These are phyloP conservation scores for Coniochaeta sp. DNA, from an alignment of 2,329 filamentous ascomycete genomes.

Conservation along the genomic window DNA sequence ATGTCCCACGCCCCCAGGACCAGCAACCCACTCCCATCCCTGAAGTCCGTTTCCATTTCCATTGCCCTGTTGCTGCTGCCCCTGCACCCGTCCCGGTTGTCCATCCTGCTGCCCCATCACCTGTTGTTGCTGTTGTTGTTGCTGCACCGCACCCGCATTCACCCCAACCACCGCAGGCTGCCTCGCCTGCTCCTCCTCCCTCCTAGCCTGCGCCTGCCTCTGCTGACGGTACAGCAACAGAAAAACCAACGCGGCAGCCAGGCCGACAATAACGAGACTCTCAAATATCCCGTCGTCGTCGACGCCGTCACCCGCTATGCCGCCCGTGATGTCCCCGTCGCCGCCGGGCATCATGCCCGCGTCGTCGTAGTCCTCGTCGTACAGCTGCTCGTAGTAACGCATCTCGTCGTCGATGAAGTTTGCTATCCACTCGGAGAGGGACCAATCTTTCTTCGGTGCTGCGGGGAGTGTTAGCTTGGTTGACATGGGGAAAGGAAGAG, in stretches of 20 bases:
- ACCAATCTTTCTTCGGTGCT: slow-evolving; percentile 68
- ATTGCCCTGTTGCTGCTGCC: slow-evolving; percentile 12
- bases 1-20: slow-evolving; percentile 58
- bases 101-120: slow-evolving; percentile 4
- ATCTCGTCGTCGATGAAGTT: slow-evolving; percentile 70
- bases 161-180: no score
- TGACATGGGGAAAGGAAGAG: background rate
- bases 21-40: slow-evolving; percentile 44
- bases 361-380: slow-evolving; percentile 48
- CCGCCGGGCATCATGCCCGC: slow-evolving; percentile 49
- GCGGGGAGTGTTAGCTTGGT: slow-evolving; percentile 14
- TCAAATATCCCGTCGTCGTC: slow-evolving; percentile 81
- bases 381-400: slow-evolving; percentile 53
- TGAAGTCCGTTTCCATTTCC: no score
- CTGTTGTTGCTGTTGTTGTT: slow-evolving; percentile 10
- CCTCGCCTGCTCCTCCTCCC: slow-evolving; percentile 29
- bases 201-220: slow-evolving; percentile 50
- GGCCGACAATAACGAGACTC: slow-evolving; percentile 72
- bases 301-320: no score
- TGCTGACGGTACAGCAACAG: slow-evolving; percentile 77
- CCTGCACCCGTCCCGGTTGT: slow-evolving; percentile 2
- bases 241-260: slow-evolving; percentile 67
- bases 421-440: slow-evolving; percentile 76
- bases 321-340: slow-evolving; percentile 54
- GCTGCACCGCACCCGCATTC: slow-evolving; percentile 15